Percentiles rank a stretch among this genome's conserved stretches.
phyloP scores from a whole-genome alignment of 2,329 filamentous ascomycete genomes.

The Anthostomella pinea region DNA sequence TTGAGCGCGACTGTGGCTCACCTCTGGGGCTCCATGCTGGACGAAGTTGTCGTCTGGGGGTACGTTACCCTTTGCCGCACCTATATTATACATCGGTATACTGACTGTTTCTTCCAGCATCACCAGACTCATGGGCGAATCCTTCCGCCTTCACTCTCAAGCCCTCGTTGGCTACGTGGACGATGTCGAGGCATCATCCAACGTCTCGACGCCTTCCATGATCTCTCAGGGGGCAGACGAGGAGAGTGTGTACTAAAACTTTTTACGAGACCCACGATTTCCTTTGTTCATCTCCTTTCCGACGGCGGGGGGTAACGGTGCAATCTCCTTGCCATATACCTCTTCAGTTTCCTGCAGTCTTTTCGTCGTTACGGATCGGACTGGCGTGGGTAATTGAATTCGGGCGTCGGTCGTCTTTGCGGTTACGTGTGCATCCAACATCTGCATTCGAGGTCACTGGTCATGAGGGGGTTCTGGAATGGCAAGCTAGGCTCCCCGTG shows the following conservation, averaged over 20 bases:
- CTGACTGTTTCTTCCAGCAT: conserved; percentile 60
- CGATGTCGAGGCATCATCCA: conserved; percentile 68
- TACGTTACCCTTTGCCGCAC: conserved; percentile 73
- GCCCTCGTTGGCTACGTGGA: conserved; percentile 94
- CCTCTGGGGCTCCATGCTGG: conserved; percentile 96
- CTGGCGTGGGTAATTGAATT: conserved; percentile 29
- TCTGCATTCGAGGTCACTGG: conserved; percentile 35
- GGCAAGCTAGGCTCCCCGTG: conserved; percentile 32
- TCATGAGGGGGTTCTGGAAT: conserved; percentile 30
- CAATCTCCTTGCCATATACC: conserved; percentile 46
- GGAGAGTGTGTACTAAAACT: conserved; percentile 65
- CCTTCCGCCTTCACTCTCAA: conserved; percentile 94
- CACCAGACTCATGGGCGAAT: conserved; percentile 94
- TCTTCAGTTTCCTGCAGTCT: conserved; percentile 35
- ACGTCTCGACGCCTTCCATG: conserved; percentile 68
- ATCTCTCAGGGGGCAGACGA: conserved; percentile 69
- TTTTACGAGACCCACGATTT: conserved; percentile 52
- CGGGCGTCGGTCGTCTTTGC: conserved; percentile 30
- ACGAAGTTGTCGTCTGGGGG: conserved; percentile 99
- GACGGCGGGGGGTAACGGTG: conserved; percentile 29
- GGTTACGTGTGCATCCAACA: conserved; percentile 32
- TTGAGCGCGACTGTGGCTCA: conserved; percentile 93
- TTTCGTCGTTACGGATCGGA: conserved; percentile 28
- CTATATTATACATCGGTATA: conserved; percentile 79
- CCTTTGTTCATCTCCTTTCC: conserved; percentile 30